phyloP scores from a whole-genome alignment of 1,284 basidiomycete species.

The Singerocomus inundabilis region DNA sequence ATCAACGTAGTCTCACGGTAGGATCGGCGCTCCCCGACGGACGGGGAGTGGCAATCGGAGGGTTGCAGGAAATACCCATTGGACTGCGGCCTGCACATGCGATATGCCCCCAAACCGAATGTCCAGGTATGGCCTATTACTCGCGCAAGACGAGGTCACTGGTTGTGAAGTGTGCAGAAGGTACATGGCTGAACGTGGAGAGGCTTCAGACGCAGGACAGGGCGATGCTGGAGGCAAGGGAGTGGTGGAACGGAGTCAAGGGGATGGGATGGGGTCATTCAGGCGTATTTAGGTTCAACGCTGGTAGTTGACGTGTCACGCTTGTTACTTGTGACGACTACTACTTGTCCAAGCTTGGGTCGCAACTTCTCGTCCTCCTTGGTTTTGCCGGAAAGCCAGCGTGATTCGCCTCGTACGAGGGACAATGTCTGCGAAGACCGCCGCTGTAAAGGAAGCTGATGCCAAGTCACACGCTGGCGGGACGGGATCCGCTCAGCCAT shows the following conservation, averaged over 20 bases:
- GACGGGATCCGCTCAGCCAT: constrained; percentile 36
- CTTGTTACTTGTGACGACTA: constrained; percentile 21
- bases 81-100: constrained; percentile 1
- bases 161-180: constrained; percentile 26
- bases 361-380: constrained; percentile 3
- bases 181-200: constrained; percentile 26
- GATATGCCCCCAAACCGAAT: not conserved
- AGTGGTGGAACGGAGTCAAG: constrained; percentile 37
- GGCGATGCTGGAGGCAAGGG: constrained; percentile 30
- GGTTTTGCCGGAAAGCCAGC: constrained; percentile 10
- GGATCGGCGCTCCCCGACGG: constrained; percentile 42
- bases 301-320: constrained; percentile 1
- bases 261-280: constrained; percentile 26
- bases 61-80: constrained; percentile 12
- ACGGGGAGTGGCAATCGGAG: constrained; percentile 34
- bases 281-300: constrained; percentile 14
- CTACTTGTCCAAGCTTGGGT: not conserved
- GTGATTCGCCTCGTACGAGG: constrained; percentile 20
- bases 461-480: constrained; percentile 11
- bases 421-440: constrained; percentile 22
- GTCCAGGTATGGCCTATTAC: constrained; percentile 21
- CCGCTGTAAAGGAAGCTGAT: constrained; percentile 20
- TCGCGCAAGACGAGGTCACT: constrained; percentile 15
- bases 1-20: constrained; percentile 39
- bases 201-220: constrained; percentile 33